Evolutionary conservation across 495 filamentous ascomycete genomes (phyloP), one percentile per base, ranked within the genome.

Genomic region (Penicillium atrosanguineum): DNA sequence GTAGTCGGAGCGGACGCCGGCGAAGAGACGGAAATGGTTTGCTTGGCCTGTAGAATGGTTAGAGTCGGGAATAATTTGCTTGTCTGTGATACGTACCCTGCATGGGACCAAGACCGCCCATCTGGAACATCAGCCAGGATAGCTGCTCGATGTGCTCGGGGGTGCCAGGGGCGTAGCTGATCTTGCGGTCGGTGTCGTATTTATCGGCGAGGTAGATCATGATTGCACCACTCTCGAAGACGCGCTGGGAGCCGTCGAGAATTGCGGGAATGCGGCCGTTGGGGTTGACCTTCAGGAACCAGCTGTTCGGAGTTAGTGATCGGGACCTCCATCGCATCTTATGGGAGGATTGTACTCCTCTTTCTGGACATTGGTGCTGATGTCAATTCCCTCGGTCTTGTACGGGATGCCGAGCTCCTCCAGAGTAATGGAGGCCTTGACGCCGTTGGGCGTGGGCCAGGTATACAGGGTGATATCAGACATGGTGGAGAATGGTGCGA

Each of bases 241-340:
- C 64, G 23, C 75, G 69, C 53, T 72, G 68, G 4, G 61, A 55
- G 28, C 67, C 64, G 50, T 71, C 60, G 6, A 60, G 57, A 15
- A 96, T 62, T 1, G 90, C 89, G 7, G 91, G 91, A 51, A 95
- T 93, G 39, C 91, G 87, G 48, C 91, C 91, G 63, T 95, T 96
- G 37, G 91, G 91, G 64, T 94, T 95, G 64, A 95, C 91, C 19
- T 82, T 83, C 26, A 94, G 75, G 70, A 90, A 96, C 87, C 88
- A 91, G 15, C 65, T 69, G n/a, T 34, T 12, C 18, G 14, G 16
- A 26, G 8, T 18, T 28, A 23, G 11, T 14, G 16, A 42, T 21
- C 38, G 36, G 39, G 18, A 46, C 28, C 29, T 11, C 49, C 12
- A 21, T 64, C 67, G 55, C 6, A 34, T 4, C 14, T 3, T 4